Conservation (phyloP, 768 basidiomycete genomes). For the Sporobolomyces roseus region DNA sequence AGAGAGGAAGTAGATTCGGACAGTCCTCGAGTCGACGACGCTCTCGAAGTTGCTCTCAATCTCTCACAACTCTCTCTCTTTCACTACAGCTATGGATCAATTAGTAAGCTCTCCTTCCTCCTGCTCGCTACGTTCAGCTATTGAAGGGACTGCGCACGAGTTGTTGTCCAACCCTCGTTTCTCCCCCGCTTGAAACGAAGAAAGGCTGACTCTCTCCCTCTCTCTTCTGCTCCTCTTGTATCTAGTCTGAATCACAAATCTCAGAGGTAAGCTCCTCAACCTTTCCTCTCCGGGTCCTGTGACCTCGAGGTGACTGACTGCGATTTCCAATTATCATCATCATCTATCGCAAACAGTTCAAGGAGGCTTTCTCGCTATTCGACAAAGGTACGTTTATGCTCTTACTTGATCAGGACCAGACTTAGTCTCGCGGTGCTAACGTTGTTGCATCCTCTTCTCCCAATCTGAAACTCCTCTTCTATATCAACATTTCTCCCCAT, state of each 20-base stretch:
- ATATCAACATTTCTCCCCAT: no score
- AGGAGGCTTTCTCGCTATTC: constrained; percentile 97
- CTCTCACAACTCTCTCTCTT: background rate
- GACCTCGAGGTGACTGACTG: background rate
- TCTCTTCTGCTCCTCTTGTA: background rate
- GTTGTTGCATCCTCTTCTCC: no score
- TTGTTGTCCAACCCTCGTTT: no score
- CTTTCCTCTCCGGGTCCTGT: background rate
- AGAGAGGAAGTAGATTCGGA: no score
- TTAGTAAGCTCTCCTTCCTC: constrained; percentile 16
- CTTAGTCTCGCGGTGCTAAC: no score
- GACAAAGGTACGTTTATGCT: constrained; percentile 43
- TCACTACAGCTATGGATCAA: constrained; percentile 22
- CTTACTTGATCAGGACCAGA: no score
- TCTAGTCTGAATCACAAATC: constrained; percentile 34
- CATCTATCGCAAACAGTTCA: constrained; percentile 59
- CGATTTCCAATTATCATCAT: no score
- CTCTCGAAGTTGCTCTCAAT: background rate
- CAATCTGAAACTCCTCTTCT: no score
- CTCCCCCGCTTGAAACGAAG: no score
- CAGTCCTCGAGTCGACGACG: background rate
- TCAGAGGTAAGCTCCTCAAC: constrained; percentile 22
- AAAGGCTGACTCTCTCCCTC: background rate
- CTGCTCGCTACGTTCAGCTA: no score
- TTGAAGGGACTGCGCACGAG: no score